Conservation (phyloP, 345 rosid species). For the Rhizophora mangle region DNA sequence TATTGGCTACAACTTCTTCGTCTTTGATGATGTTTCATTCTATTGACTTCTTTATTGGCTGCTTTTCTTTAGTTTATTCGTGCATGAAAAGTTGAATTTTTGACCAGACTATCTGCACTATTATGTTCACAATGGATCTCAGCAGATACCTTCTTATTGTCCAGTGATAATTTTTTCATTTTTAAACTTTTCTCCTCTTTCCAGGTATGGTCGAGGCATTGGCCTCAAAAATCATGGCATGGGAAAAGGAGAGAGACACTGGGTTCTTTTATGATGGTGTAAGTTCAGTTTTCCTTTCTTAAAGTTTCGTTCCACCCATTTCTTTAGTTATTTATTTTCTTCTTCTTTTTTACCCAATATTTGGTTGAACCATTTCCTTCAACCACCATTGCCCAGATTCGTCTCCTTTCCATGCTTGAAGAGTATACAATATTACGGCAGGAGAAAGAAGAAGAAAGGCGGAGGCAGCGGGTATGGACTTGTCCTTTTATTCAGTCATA, state of each 20-base stretch:
- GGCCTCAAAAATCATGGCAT: conserved; percentile 44
- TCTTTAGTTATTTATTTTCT: conserved; percentile 1
- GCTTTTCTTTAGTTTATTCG: not conserved
- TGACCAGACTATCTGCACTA: not conserved
- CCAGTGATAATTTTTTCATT: conserved; percentile 9
- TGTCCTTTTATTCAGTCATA: not conserved
- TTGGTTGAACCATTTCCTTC: conserved; percentile 7
- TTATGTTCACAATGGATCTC: not conserved
- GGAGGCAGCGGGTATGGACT: conserved; percentile 52
- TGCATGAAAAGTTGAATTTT: not conserved
- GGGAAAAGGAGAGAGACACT: conserved; percentile 68
- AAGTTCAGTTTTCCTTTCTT: conserved; percentile 27
- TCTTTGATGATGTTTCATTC: too few relatives aligned
- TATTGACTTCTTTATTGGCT: too few relatives aligned
- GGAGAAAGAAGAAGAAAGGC: conserved; percentile 59
- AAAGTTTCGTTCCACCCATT: not conserved
- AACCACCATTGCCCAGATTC: conserved; percentile 32
- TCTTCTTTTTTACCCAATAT: conserved; percentile 7
- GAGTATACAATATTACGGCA: conserved; percentile 45
- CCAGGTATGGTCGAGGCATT: conserved; percentile 60
- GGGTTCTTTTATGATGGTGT: conserved; percentile 75
- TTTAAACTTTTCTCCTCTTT: conserved; percentile 4
- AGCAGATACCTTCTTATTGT: not conserved
- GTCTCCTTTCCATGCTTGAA: conserved; percentile 59
- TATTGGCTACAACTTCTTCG: too few relatives aligned